Percentiles rank a stretch among this genome's conserved stretches.
phyloP scores from a whole-genome alignment of 441 rosid species.

The Daphne laureola region DNA sequence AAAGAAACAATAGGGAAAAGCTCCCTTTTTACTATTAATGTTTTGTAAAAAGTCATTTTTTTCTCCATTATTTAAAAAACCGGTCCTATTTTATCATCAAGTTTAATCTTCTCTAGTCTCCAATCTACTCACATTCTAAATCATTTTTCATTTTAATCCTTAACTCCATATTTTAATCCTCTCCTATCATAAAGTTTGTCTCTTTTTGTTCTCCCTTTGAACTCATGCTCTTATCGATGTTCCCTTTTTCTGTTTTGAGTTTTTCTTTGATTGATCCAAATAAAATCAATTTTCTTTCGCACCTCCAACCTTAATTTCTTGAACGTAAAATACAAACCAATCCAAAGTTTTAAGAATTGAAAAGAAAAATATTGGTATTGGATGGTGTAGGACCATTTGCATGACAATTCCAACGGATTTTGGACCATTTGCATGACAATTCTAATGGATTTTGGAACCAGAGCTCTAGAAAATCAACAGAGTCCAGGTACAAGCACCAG shows the following conservation, averaged over 20 bases:
- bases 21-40: no score
- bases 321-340: no score
- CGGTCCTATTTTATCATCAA: no score
- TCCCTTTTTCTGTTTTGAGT: conserved; percentile 34
- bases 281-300: conserved; percentile 17
- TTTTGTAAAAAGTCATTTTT: no score
- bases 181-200: conserved; percentile 17
- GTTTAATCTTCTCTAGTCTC: no score
- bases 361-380: conserved; percentile 55
- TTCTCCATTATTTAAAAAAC: no score
- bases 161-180: no score
- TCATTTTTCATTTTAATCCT: no score
- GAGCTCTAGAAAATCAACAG: conserved; percentile 32
- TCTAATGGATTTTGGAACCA: conserved; percentile 46
- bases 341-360: background rate
- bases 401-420: conserved; percentile 35
- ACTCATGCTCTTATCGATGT: conserved; percentile 24
- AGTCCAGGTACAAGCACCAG: conserved; percentile 29
- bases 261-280: conserved; percentile 26
- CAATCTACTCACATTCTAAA: no score
- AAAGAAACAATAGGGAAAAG: no score
- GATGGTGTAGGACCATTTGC: conserved; percentile 97
- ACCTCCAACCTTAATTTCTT: conserved; percentile 1
- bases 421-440: no score
- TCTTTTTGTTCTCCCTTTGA: conserved; percentile 21